Conservation (phyloP, 495 filamentous ascomycete genomes). For the Pseudomonodictys pantanalensis region DNA sequence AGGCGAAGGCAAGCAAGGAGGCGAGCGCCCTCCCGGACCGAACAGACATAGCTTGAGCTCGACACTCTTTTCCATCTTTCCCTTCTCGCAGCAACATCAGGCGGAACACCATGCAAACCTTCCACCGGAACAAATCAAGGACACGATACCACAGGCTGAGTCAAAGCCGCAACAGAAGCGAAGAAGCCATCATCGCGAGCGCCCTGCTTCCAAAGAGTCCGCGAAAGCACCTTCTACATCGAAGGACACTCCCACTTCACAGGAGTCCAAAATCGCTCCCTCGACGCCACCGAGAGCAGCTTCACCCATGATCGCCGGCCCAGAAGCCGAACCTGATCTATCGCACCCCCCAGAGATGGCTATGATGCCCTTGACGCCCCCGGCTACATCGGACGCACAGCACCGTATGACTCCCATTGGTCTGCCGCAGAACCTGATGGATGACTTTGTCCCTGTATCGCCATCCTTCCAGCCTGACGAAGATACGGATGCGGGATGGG, state of each 20-base stretch:
- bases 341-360: conserved; percentile 13
- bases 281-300: neutral
- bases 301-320: neutral
- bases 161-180: neutral
- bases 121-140: conserved; percentile 1
- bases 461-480: conserved; percentile 3
- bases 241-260: no score
- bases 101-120: conserved; percentile 25
- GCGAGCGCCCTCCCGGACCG: neutral
- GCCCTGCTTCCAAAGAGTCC: no score
- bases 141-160: neutral
- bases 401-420: neutral
- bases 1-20: neutral
- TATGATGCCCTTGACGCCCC: conserved; percentile 18
- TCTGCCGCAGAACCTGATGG: conserved; percentile 21
- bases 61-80: conserved; percentile 28
- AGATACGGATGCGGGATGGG: conserved; percentile 27
- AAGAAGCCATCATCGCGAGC: neutral
- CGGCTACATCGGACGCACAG: neutral
- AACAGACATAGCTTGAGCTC: conserved; percentile 28
- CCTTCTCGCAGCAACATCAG: conserved; percentile 28
- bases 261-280: neutral
- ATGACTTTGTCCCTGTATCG: conserved; percentile 26
- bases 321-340: neutral
- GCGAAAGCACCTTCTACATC: no score